These are phyloP conservation scores for Closterium sp. DNA, from an alignment of 139 green algal genomes.

Conservation along the genomic window DNA sequence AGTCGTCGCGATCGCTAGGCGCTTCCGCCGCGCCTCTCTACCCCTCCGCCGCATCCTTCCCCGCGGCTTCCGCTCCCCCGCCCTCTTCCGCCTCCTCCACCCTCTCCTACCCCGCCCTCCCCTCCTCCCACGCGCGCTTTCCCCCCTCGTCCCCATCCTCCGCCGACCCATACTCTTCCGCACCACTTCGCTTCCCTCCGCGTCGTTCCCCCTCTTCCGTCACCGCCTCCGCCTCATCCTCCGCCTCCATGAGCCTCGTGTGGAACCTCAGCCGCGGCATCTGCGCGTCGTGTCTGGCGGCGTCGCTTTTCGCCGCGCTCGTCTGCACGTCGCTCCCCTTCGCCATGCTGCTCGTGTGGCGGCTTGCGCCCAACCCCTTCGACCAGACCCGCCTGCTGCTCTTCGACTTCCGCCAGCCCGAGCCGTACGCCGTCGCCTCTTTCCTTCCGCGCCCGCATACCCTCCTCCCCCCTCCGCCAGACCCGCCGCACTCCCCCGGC, in stretches of 20 bases:
- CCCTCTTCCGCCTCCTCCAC: background rate
- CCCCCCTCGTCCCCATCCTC: background rate
- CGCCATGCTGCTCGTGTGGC: background rate
- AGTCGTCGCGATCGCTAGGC: no score
- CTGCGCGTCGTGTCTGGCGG: constrained; percentile 1
- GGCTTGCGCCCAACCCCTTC: background rate
- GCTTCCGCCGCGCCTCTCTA: no score
- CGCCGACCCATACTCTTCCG: no score
- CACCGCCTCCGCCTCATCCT: no score
- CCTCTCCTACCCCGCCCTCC: background rate
- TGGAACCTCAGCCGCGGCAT: background rate
- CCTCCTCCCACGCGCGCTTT: no score
- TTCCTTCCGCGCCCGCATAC: background rate
- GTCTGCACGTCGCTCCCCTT: background rate
- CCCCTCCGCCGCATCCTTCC: no score
- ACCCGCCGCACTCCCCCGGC: background rate
- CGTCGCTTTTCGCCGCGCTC: background rate
- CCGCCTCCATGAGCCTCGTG: background rate
- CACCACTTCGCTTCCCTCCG: no score
- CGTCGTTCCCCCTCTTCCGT: no score
- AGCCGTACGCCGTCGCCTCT: background rate
- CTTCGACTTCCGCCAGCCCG: background rate
- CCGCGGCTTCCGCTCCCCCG: no score
- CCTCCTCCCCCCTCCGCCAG: background rate
- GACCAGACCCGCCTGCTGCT: background rate